Percentiles rank a stretch among this genome's conserved stretches.
Evolutionary conservation across 805 yeast species (phyloP).

Genomic region (Ascoidea asiatica): DNA sequence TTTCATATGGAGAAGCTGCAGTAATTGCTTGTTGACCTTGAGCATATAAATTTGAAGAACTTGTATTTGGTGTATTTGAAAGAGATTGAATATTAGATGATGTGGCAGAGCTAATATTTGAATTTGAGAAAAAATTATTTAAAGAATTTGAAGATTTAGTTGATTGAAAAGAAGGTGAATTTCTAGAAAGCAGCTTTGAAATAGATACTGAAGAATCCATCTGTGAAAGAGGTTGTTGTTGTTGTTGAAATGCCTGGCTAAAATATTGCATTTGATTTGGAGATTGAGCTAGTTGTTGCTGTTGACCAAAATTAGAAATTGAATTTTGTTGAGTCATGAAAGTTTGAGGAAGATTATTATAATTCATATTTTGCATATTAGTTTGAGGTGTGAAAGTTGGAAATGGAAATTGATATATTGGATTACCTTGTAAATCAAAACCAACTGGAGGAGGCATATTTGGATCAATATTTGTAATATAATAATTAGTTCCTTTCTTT

Average conservation of each 20-base stretch:
- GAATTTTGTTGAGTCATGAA: no score
- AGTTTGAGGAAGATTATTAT: constrained; percentile 4
- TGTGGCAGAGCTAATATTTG: constrained; percentile 4
- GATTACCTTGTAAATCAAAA: constrained; percentile 10
- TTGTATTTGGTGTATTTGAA: constrained; percentile 25
- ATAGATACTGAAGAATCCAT: neutral
- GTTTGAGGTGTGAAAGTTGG: constrained; percentile 5
- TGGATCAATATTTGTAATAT: constrained; percentile 5
- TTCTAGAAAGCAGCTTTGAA: constrained; percentile 3
- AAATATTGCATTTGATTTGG: neutral
- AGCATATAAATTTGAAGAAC: constrained; percentile 4
- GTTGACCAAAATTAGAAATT: constrained; percentile 1
- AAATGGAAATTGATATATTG: constrained; percentile 8
- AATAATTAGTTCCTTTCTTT: constrained; percentile 11
- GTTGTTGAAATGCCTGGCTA: constrained; percentile 1
- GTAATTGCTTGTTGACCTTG: neutral
- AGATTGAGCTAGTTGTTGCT: neutral
- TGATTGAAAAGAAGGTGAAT: constrained; percentile 4
- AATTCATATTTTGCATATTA: neutral
- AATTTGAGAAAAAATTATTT: neutral
- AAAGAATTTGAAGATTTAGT: constrained; percentile 1
- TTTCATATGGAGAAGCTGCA: neutral
- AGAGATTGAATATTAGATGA: constrained; percentile 29
- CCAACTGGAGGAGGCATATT: constrained; percentile 7
- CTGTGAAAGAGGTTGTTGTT: neutral